Evolutionary conservation across 1,139 yeast species (phyloP), one percentile per base, ranked within the genome.

Genomic region (Yamadazyma taylorii): DNA sequence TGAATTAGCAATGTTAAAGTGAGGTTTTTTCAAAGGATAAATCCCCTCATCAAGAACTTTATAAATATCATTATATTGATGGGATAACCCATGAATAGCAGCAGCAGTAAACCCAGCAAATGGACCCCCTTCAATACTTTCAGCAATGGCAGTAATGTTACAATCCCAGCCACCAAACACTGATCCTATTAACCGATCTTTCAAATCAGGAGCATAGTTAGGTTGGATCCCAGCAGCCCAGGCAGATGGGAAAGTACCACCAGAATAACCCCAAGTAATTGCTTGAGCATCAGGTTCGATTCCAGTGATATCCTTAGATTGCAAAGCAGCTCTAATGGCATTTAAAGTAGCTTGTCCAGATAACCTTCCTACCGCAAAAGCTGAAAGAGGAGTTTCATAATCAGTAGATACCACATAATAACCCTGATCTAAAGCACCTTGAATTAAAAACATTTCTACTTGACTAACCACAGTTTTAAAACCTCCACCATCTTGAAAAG

Each of bases 211-310:
- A 6, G 72, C 71, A 40, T 66, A 66, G 0, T 39, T 36, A 3
- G 67, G 66, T 36, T 60, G 66, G 24, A 66, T 42, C 10, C 60
- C 51, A 1, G 69, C 59, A 5, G 69, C 70, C 72, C 72, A 67
- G 1, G 59, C 58, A 4, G 63, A 45, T 3, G 73, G 66, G n/a
- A 66, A 44, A 2, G 67, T 50, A 1, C 73, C 73, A 17, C 73
- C 74, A 6, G 70, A 63, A 41, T 64, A 68, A 0, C 74, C 73
- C 66, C 68, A 67, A 26, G 61, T 17, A 1, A 53, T 56, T 1
- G 58, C 51, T 32, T 53, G 46, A 4, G 72, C 67, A 34, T 57
- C 47, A 1, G 47, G 10, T 9, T 48, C 37, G 26, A 67, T 40
- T 3, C 68, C 66, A 3, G 73, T 66, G 14, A 48, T 33, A 31